Base-by-base conservation (phyloP, 257 asterid genomes). In the Schizonepeta tenuifolia region DNA sequence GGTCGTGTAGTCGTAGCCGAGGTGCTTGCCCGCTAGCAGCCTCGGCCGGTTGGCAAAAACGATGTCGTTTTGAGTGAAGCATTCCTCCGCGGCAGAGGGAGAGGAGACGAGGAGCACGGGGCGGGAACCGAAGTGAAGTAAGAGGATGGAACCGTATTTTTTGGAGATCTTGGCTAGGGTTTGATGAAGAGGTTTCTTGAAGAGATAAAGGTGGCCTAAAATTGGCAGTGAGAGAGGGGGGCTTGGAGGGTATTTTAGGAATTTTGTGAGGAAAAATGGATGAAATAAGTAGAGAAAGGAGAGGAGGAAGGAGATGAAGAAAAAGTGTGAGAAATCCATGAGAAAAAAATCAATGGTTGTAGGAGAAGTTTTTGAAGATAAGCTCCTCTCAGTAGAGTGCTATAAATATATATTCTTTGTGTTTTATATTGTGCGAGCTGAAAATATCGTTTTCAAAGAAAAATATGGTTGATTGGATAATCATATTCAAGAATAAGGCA, bases 41-140 rank as follows among this genome's bases (percentile, higher is more conserved):
- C 40, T 9, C 0, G 96, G 96, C 0, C 91, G 90, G 61, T 88
- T 82, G 5, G 96, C 95, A 18, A 90, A 83, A 21, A 79, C 38
- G 31, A 83, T 21, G 35, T 88, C 96, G 63, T 90, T 88, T 24
- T 72, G 84, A 9, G 81, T 67, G 60, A 90, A 62, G 62, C 92
- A 88, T 68, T 90, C 96, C n/a, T 90, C 88, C 0, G 77, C 85
- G 0, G 77, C 83, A 1, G 84, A 53, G 9, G 92, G 88, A 0
- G 96, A 88, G 17, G 96, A 86, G n/a, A 90, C 84, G 8, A 86
- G 74, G 58, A 90, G 85, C 24, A 84, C 86, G 0, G 82, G 80
- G 4, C 87, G 82, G 0, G 87, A 79, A n/a, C 95, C 96, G 71
- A 90, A 81, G 7, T 40, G 78, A 43, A 90, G 95, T 1, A 78